Evolutionary conservation across 1,284 basidiomycete species (phyloP), one percentile per base, ranked within the genome.

Genomic region (Takashimella tepidaria): DNA sequence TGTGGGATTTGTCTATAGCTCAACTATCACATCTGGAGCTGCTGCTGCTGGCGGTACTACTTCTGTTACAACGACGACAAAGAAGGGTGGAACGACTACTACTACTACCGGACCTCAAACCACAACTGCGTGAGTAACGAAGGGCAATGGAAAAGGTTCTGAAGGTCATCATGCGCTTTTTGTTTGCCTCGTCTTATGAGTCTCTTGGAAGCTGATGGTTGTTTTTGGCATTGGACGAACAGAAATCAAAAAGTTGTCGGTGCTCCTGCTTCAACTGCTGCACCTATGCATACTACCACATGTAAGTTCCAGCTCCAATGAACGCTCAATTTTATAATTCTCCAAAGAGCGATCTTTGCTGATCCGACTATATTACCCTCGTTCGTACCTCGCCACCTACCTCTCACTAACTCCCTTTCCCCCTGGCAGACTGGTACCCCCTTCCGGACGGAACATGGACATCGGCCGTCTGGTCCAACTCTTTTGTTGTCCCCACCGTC

Each of bases 221-320:
- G n/a, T 27, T 2, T n/a, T 44, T 45, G n/a, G 19, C 41, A 12
- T 16, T 27, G 31, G 8, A 8, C 31, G 8, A 8, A 16, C 24
- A 49, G 42, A 26, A 54, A 51, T 22, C 58, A 53, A 41, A 53
- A 58, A 50, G 58, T 61, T 21, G 60, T 62, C 8, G 57, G 50
- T 27, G 54, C 41, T 22, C 43, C 54, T 4, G 52, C 56, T 11
- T 42, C 51, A 16, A 58, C 59, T n/a, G 54, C 24, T n/a, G 41
- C 50, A 26, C 66, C 66, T 12, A 67, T 67, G 66, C 49, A 57
- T 49, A 66, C 62, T 16, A 67, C 66, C 5, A 67, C 66, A 6
- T 67, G 57, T 59, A 41, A 50, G 59, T 53, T 19, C n/a, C n/a
- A n/a, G n/a, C n/a, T n/a, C n/a, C n/a, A n/a, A n/a, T n/a, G n/a